Base-by-base conservation (phyloP, 352 stramenopile species). In the Phytophthora nicotianae region DNA sequence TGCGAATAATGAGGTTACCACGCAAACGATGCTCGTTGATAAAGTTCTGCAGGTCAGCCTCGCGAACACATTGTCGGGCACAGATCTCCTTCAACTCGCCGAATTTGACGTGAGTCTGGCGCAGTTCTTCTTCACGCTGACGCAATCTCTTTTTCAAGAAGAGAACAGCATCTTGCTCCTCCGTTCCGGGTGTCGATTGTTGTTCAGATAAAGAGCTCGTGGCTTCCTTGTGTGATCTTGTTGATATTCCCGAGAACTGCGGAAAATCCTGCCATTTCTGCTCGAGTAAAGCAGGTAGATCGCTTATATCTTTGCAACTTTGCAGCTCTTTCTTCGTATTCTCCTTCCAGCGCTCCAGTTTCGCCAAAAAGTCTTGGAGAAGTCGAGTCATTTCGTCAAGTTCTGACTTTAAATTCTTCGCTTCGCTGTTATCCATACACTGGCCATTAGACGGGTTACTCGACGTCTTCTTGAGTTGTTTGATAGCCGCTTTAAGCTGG, bases 11-110 rank as follows among this genome's bases (percentile, higher is more conserved):
- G 8, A 91, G 68, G 29, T 90, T 89, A 5, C 84, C 84, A 2
- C 84, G 80, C 23, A 93, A 58, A 8, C 84, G 84, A 48, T 93
- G 81, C 37, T 90, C 84, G 37, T 91, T 90, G 60, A 93, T 88
- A 50, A 90, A 91, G 43, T 91, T 93, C 56, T 91, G 84, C 24
- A 93, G 33, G 55, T 88, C 84, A 2, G 80, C 79, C 51, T 93
- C 84, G 14, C 84, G 80, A 42, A 93, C 81, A 16, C 81, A 93
- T 58, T 93, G 81, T 5, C 80, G 74, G 5, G 83, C 83, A 59
- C 83, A 93, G 27, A 93, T 37, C 23, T 93, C 84, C 51, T 91
- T 91, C 8, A 93, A 58, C 46, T 93, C 84, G 0, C 84, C 70
- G 43, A 89, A 91, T 58, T 91, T 93, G 27, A 73, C 68, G 23